Evolutionary conservation across 192 early-diverging fungal species (phyloP), one percentile per base, ranked within the genome.

Genomic region (Podochytrium sp.): DNA sequence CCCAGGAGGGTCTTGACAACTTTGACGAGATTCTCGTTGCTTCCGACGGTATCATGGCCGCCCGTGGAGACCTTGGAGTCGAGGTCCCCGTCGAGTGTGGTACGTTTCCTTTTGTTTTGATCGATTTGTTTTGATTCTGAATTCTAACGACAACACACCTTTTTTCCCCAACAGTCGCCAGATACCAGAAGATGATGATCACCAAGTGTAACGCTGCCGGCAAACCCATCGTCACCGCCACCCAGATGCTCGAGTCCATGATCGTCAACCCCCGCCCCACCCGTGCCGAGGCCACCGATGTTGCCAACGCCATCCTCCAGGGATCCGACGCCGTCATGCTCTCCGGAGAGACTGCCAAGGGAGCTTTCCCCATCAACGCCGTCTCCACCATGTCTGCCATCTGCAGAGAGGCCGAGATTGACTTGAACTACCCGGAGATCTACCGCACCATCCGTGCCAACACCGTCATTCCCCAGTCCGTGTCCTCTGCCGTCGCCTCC

Each of bases 301-400:
- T 99, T 32, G 96, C 97, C 42, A 99, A 99, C 82, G 97, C 97
- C 65, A 89, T 99, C n/a, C 82, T 97, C 76, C 96, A 99, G 76
- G 97, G 97, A 58, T 92, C 94, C 43, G 97, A 99, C 86, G 95
- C 94, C 78, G 97, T 99, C 70, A 99, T 99, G 97, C 83, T 99
- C 53, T 96, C 94, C 42, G 97, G 97, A 57, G 97, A 98, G 83
- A 97, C 95, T 2, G 97, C 97, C 66, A 97, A 97, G 86, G 97
- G 96, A 14, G 76, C 84, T 47, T 95, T 95, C 82, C 96, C 96
- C 41, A 81, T 94, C 66, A 86, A 92, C 76, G 92, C 96, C 34
- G 93, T 98, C 51, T 80, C 87, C 51, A 97, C 95, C 87, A 98
- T 98, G 96, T 84, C 93, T 80, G 88, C 91, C 64, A 96, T 97